A percentile compares a stretch with the other conserved stretches of the same genome.
phyloP scores from a whole-genome alignment of 768 basidiomycete species.

The Paxillus rubicundulus region DNA sequence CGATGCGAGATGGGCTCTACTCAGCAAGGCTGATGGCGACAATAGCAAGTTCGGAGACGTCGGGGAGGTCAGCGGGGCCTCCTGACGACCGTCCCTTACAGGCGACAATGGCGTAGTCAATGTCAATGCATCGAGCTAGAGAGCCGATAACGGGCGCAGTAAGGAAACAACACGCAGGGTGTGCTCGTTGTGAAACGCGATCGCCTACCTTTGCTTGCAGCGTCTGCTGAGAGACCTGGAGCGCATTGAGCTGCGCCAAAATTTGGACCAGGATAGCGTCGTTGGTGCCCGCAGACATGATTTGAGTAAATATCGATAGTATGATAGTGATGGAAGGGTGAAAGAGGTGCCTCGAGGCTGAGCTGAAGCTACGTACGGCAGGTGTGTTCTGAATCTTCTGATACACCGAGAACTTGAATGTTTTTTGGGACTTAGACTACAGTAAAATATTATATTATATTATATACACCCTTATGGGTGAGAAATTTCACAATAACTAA shows the following conservation, averaged over 20 bases:
- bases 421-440: no score
- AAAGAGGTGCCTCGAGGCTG: conserved; percentile 2
- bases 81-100: conserved; percentile 20
- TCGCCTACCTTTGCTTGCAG: conserved; percentile 70
- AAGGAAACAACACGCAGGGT: not conserved
- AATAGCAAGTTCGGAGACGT: conserved; percentile 23
- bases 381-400: not conserved
- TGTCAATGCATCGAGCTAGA: conserved; percentile 52
- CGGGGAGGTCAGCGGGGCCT: conserved; percentile 17
- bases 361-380: conserved; percentile 3
- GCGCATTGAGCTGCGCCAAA: conserved; percentile 61
- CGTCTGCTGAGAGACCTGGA: conserved; percentile 73
- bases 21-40: conserved; percentile 27
- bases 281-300: conserved; percentile 28
- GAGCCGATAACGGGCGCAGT: not conserved
- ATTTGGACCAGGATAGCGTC: conserved; percentile 73
- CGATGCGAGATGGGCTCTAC: conserved; percentile 26
- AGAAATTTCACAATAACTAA: no score
- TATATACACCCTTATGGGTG: no score
- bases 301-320: not conserved
- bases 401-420: conserved; percentile 1
- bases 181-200: not conserved
- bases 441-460: no score
- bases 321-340: conserved; percentile 11
- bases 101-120: conserved; percentile 28